Conservation (phyloP, 2,329 filamentous ascomycete genomes). For the Dothistroma pini region DNA sequence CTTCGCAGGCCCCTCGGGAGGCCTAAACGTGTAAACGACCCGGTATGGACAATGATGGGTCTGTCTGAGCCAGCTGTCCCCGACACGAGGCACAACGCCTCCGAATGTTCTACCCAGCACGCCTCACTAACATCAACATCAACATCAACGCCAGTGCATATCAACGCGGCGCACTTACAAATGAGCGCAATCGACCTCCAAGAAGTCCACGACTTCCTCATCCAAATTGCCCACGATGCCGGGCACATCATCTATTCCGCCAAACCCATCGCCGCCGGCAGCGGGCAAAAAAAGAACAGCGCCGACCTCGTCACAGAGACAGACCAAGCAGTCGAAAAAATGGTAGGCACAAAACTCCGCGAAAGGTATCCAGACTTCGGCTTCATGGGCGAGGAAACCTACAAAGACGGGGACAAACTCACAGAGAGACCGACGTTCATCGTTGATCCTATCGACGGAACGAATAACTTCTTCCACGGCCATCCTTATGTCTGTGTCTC, state of each 20-base stretch:
- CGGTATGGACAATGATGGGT: not conserved
- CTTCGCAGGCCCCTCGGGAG: not conserved
- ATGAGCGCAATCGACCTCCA: constrained; percentile 38
- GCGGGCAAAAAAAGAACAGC: constrained; percentile 50
- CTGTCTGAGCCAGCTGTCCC: not conserved
- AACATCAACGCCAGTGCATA: not conserved
- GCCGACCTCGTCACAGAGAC: constrained; percentile 63
- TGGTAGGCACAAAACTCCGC: constrained; percentile 51
- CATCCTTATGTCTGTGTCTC: constrained; percentile 74
- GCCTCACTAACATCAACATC: not conserved
- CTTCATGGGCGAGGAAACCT: constrained; percentile 76
- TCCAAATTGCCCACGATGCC: constrained; percentile 44
- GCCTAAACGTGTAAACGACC: no score
- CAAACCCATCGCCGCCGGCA: constrained; percentile 39
- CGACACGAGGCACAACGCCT: not conserved
- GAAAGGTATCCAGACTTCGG: constrained; percentile 52
- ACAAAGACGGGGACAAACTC: constrained; percentile 62
- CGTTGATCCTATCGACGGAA: constrained; percentile 79
- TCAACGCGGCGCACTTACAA: not conserved
- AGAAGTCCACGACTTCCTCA: constrained; percentile 49
- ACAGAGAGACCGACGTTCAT: constrained; percentile 70
- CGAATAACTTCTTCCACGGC: constrained; percentile 75
- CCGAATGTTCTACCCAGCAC: not conserved
- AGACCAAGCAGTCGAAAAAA: constrained; percentile 58
- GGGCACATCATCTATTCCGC: constrained; percentile 47